Percentiles rank a stretch among this genome's conserved stretches.
phyloP scores from a whole-genome alignment of 2,329 filamentous ascomycete species.

The Daldinia sp. region DNA sequence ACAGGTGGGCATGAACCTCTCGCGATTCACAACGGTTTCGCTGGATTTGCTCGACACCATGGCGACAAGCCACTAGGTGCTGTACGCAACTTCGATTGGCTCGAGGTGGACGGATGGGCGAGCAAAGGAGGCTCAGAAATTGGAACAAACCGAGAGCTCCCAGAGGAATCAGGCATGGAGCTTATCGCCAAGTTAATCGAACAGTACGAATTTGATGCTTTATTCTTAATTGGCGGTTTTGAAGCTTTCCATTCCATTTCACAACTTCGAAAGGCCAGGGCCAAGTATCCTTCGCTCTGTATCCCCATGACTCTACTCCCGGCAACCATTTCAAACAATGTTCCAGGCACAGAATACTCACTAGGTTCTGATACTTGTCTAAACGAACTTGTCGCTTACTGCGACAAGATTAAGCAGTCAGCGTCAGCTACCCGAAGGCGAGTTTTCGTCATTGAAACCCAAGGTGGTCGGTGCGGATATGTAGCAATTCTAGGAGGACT shows the following conservation, averaged over 20 bases:
- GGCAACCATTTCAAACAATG: slow-evolving; percentile 99
- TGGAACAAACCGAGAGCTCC: slow-evolving; percentile 93
- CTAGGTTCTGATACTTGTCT: slow-evolving; percentile 96
- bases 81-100: slow-evolving; percentile 87
- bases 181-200: slow-evolving; percentile 84
- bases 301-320: slow-evolving; percentile 92
- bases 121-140: slow-evolving; percentile 98
- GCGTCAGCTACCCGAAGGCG: slow-evolving; percentile 91
- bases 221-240: slow-evolving; percentile 94
- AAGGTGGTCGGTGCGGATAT: slow-evolving; percentile 94
- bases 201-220: slow-evolving; percentile 85
- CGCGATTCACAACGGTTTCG: slow-evolving; percentile 96
- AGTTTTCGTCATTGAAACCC: slow-evolving; percentile 97
- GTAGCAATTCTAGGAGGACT: slow-evolving; percentile 90
- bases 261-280: slow-evolving; percentile 82
- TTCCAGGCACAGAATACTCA: slow-evolving; percentile 96
- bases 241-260: slow-evolving; percentile 94
- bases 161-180: slow-evolving; percentile 83
- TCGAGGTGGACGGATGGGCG: slow-evolving; percentile 94
- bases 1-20: slow-evolving; percentile 81
- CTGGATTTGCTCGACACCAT: slow-evolving; percentile 90
- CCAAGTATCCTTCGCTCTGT: slow-evolving; percentile 82
- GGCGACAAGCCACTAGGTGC: slow-evolving; percentile 81
- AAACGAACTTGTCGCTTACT: slow-evolving; percentile 93
- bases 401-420: slow-evolving; percentile 96